Evolutionary conservation across 202 grass and related monocot species (phyloP), one percentile per base, ranked within the genome.

Genomic region (Zoysia matrella): DNA sequence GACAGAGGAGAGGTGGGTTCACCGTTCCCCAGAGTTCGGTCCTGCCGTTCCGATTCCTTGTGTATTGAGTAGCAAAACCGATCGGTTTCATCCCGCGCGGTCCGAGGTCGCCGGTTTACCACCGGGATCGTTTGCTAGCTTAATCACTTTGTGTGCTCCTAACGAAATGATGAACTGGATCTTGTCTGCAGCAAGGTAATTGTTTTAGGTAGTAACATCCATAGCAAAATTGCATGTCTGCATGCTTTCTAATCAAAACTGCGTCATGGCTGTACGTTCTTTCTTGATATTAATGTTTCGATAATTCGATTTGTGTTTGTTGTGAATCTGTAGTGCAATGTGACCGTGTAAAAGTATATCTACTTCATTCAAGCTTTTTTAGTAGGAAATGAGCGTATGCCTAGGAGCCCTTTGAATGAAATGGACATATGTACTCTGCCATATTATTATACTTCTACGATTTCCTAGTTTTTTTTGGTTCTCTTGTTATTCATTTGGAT

Each of bases 101-200:
- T 67, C 67, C 9, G 67, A 50, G 12, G 7, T 71, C 22, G 42
- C 72, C 65, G 73, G 85, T 22, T 77, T 78, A 14, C 67, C 73
- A 6, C 80, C 52, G 36, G 41, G 43, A 40, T 54, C 66, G 30
- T 11, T 63, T 52, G 36, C 65, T 12, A 47, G 47, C 2, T 72
- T 11, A 51, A 46, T 51, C 13, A 7, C 7, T 52, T 7, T 7
- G 22, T 50, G 22, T 48, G 61, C 61, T 66, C 13, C 12, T 1
- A 42, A 76, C 10, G 14, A 4, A 45, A 52, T 67, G 65, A 48
- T 69, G 51, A 44, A 79, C 50, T 16, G 13, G 22, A 22, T 22
- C 22, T 22, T 22, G 22, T 22, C 22, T 22, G 22, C 22, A 22
- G 22, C 22, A 22, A 22, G 22, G 22, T 22, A 22, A 22, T 22